phyloP scores from a whole-genome alignment of 192 early-diverging fungal genomes.

The Mortierella alpina region DNA sequence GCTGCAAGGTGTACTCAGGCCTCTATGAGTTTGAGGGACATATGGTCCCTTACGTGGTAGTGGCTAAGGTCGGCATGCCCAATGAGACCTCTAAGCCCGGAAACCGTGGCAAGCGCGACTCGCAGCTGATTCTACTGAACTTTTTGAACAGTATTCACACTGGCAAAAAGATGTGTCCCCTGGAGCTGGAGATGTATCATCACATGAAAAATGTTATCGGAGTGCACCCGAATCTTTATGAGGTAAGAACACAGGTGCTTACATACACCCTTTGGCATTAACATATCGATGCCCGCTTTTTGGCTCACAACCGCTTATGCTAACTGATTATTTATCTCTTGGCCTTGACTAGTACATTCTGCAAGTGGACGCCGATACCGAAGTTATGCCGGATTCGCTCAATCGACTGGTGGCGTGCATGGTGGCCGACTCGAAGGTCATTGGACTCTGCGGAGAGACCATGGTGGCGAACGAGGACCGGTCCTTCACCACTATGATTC shows the following conservation, averaged over 20 bases:
- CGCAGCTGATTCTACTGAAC: conserved; percentile 87
- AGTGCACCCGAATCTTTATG: conserved; percentile 83
- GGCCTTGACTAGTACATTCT: conserved; percentile 88
- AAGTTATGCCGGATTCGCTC: conserved; percentile 87
- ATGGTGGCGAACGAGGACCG: conserved; percentile 88
- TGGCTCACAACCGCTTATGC: neutral
- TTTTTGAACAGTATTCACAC: conserved; percentile 85
- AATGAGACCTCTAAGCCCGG: conserved; percentile 78
- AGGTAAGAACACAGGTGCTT: conserved; percentile 32
- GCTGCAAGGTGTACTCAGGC: conserved; percentile 86
- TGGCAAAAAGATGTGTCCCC: conserved; percentile 79
- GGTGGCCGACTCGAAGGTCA: conserved; percentile 88
- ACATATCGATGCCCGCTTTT: neutral
- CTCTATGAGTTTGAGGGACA: conserved; percentile 81
- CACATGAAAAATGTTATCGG: conserved; percentile 90
- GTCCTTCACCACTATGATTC: conserved; percentile 93
- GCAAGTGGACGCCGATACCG: conserved; percentile 98
- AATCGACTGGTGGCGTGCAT: conserved; percentile 90
- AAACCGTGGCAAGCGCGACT: conserved; percentile 90
- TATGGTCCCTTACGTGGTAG: conserved; percentile 81
- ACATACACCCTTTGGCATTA: neutral
- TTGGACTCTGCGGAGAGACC: conserved; percentile 96
- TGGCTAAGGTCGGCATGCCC: conserved; percentile 83
- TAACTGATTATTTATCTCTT: conserved; percentile 3
- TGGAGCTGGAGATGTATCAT: conserved; percentile 85